Conservation (phyloP, 768 basidiomycete species). For the Wakefieldia striispora region DNA sequence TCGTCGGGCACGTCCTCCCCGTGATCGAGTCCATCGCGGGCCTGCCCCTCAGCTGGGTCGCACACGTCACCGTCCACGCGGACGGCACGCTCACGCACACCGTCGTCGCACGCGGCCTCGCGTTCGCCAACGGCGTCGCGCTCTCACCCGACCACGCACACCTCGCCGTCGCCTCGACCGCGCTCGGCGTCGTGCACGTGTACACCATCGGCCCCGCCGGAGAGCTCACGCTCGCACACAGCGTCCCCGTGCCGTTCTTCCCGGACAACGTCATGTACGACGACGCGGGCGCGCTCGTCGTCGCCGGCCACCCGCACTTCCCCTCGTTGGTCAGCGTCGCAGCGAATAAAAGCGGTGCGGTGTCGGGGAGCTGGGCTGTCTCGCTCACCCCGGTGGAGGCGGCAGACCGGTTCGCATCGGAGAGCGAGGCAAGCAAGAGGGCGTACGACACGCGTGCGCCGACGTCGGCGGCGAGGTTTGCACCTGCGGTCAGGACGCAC, state of each 20-base stretch:
- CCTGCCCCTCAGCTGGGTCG: conserved; percentile 59
- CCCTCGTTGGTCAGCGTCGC: conserved; percentile 47
- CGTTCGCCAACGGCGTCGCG: conserved; percentile 71
- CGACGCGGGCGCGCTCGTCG: conserved; percentile 46
- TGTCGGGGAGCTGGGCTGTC: conserved; percentile 59
- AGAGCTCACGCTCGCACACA: conserved; percentile 38
- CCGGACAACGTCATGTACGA: conserved; percentile 64
- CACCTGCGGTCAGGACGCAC: conserved; percentile 35
- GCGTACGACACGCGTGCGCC: conserved; percentile 47
- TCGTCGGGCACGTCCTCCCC: conserved; percentile 50
- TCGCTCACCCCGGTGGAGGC: conserved; percentile 35
- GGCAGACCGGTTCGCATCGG: neutral
- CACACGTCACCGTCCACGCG: conserved; percentile 48
- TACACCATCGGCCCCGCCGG: conserved; percentile 49
- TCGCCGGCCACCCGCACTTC: conserved; percentile 69
- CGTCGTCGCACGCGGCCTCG: conserved; percentile 45
- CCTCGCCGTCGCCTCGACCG: conserved; percentile 58
- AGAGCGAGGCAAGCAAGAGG: conserved; percentile 1
- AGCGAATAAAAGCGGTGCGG: conserved; percentile 38
- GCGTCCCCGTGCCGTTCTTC: conserved; percentile 52
- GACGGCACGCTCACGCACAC: conserved; percentile 31
- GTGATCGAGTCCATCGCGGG: conserved; percentile 53
- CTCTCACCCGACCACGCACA: conserved; percentile 48
- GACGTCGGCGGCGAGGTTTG: conserved; percentile 43
- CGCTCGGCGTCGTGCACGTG: conserved; percentile 45